Evolutionary conservation across 108 stramenopile species (phyloP).

Genomic region (Pelagomonas calceolata): DNA sequence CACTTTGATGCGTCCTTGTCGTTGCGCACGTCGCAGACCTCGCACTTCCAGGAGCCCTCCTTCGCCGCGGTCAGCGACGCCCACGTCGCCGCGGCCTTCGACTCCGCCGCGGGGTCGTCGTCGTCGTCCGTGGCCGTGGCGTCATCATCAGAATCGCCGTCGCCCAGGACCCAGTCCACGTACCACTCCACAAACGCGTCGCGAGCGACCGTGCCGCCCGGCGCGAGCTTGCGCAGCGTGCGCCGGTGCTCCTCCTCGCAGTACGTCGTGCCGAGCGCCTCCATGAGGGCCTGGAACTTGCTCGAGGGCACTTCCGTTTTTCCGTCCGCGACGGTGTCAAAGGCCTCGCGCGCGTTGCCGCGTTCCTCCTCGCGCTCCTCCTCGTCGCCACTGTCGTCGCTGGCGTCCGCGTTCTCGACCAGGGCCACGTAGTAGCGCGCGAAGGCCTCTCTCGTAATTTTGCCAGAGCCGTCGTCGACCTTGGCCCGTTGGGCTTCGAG

Average conservation of each 20-base stretch:
- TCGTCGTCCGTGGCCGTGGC: background rate
- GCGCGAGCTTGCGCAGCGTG: constrained; percentile 45
- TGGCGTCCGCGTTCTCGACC: constrained; percentile 20
- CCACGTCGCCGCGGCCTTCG: constrained; percentile 3
- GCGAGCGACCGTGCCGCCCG: constrained; percentile 22
- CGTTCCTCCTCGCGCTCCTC: constrained; percentile 51
- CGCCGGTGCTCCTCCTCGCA: constrained; percentile 66
- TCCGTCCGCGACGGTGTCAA: background rate
- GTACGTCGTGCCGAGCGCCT: constrained; percentile 68
- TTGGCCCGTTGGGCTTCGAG: constrained; percentile 46
- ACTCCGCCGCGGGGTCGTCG: background rate
- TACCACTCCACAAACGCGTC: constrained; percentile 68
- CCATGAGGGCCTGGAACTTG: constrained; percentile 58
- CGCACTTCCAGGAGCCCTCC: constrained; percentile 69
- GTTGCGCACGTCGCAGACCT: constrained; percentile 62
- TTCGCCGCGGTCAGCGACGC: constrained; percentile 9
- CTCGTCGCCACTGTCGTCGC: constrained; percentile 28
- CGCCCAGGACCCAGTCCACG: constrained; percentile 70
- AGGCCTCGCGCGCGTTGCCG: constrained; percentile 3
- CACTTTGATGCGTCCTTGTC: constrained; percentile 37
- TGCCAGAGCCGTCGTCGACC: constrained; percentile 40
- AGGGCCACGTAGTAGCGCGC: constrained; percentile 56
- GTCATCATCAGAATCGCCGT: constrained; percentile 46
- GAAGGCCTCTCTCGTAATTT: constrained; percentile 39
- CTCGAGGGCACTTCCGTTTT: constrained; percentile 11